Percentiles rank a stretch among this genome's conserved stretches.
Conservation (phyloP, 768 basidiomycete species). For the Leccinellum luteum region DNA sequence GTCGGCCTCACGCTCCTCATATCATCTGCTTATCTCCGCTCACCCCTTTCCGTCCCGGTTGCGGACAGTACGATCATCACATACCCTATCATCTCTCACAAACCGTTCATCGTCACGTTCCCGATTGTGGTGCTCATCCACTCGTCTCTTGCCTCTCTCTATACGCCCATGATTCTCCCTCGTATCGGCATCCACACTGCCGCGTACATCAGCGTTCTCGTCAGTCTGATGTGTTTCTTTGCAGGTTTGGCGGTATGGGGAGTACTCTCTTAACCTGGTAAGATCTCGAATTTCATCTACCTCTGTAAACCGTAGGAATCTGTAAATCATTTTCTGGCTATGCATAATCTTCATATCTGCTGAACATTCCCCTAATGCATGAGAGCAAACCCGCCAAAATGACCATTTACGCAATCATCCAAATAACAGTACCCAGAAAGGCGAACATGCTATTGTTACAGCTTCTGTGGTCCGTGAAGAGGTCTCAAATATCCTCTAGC, state of each 20-base stretch:
- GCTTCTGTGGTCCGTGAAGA: background rate
- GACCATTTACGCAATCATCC: background rate
- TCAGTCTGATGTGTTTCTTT: slow-evolving; percentile 69
- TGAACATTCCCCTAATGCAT: background rate
- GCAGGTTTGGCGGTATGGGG: slow-evolving; percentile 73
- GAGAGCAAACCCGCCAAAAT: background rate
- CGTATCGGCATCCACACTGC: slow-evolving; percentile 73
- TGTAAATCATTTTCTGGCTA: background rate
- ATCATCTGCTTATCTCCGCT: slow-evolving; percentile 59
- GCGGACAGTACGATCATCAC: slow-evolving; percentile 14
- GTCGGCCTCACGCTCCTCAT: slow-evolving; percentile 56
- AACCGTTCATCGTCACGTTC: slow-evolving; percentile 39
- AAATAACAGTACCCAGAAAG: slow-evolving; percentile 3
- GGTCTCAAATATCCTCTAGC: background rate
- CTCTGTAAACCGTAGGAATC: background rate
- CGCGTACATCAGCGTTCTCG: slow-evolving; percentile 66
- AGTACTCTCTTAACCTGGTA: slow-evolving; percentile 44
- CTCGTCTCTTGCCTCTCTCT: slow-evolving; percentile 55
- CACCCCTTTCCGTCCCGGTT: slow-evolving; percentile 40
- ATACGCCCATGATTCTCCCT: slow-evolving; percentile 66
- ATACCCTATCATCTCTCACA: slow-evolving; percentile 30
- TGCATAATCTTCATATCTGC: background rate
- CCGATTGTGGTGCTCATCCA: slow-evolving; percentile 48
- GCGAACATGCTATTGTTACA: background rate
- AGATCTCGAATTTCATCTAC: slow-evolving; percentile 10